Evolutionary conservation across 106 monocot species (phyloP).

Genomic region (Agapanthus africanus): DNA sequence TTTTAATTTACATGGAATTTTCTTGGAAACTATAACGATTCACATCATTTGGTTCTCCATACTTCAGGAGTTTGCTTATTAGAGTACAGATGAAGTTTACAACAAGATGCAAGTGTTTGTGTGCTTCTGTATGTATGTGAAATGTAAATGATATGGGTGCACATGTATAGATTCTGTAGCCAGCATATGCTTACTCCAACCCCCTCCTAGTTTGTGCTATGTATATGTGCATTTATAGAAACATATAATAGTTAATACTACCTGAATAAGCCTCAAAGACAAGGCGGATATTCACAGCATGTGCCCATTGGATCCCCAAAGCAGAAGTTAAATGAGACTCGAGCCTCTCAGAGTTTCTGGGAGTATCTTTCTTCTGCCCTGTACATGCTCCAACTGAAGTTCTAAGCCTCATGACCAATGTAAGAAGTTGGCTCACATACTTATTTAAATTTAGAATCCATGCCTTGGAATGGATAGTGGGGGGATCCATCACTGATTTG

Average conservation of each 20-base stretch:
- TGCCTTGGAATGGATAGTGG: conserved; percentile 81
- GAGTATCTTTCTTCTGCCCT: conserved; percentile 29
- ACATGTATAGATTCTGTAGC: background rate
- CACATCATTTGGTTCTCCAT: no score
- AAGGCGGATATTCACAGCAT: conserved; percentile 84
- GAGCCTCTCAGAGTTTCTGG: conserved; percentile 24
- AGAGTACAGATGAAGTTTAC: no score
- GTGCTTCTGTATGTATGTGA: background rate
- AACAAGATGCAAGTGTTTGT: no score
- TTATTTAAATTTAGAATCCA: conserved; percentile 2
- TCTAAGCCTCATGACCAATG: background rate
- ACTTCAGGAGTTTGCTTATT: no score
- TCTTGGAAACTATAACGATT: no score
- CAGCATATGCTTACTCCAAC: background rate
- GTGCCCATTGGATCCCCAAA: conserved; percentile 91
- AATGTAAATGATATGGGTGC: background rate
- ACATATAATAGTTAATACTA: conserved; percentile 5
- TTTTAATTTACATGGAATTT: no score
- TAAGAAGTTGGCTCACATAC: background rate
- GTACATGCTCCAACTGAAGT: conserved; percentile 5
- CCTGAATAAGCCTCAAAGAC: conserved; percentile 92
- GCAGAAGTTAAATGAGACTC: conserved; percentile 68
- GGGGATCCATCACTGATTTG: conserved; percentile 40
- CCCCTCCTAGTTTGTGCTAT: background rate
- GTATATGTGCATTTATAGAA: background rate